Evolutionary conservation across 768 basidiomycete species (phyloP).

Genomic region (Mycena kentingensis): DNA sequence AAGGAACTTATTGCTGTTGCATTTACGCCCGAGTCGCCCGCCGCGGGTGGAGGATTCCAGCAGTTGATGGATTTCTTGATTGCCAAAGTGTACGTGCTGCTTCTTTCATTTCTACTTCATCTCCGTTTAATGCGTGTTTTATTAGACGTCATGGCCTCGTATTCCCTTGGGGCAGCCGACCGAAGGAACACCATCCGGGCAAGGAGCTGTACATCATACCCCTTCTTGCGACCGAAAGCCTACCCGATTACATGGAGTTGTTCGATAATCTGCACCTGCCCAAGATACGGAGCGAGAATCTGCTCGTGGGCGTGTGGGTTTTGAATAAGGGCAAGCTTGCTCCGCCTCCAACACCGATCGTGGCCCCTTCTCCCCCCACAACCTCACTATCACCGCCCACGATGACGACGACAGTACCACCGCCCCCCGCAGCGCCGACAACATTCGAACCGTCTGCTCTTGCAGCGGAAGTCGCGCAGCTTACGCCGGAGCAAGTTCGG

Average conservation of each 20-base stretch:
- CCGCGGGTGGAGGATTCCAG: conserved; percentile 54
- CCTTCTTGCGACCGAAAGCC: conserved; percentile 57
- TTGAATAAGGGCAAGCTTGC: conserved; percentile 77
- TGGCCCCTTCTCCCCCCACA: conserved; percentile 15
- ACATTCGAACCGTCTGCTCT: conserved; percentile 52
- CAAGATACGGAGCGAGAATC: conserved; percentile 59
- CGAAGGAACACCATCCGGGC: conserved; percentile 74
- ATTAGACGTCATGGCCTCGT: conserved; percentile 81
- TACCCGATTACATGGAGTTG: conserved; percentile 86
- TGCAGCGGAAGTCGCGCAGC: conserved; percentile 69
- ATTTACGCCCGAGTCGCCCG: conserved; percentile 55
- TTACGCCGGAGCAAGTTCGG: conserved; percentile 78
- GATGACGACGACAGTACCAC: conserved; percentile 24
- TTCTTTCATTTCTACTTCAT: conserved; percentile 8
- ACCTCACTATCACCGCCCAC: conserved; percentile 17
- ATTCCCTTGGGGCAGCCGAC: conserved; percentile 81
- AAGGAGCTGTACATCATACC: conserved; percentile 89
- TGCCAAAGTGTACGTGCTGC: conserved; percentile 68
- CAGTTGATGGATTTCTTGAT: conserved; percentile 67
- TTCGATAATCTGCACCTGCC: conserved; percentile 76
- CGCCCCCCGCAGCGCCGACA: conserved; percentile 32
- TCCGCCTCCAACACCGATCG: conserved; percentile 38
- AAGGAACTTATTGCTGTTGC: conserved; percentile 82
- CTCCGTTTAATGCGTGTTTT: conserved; percentile 14
- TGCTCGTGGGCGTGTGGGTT: conserved; percentile 84